Base-by-base conservation (phyloP, 768 basidiomycete species). In the Scleroderma bovista region DNA sequence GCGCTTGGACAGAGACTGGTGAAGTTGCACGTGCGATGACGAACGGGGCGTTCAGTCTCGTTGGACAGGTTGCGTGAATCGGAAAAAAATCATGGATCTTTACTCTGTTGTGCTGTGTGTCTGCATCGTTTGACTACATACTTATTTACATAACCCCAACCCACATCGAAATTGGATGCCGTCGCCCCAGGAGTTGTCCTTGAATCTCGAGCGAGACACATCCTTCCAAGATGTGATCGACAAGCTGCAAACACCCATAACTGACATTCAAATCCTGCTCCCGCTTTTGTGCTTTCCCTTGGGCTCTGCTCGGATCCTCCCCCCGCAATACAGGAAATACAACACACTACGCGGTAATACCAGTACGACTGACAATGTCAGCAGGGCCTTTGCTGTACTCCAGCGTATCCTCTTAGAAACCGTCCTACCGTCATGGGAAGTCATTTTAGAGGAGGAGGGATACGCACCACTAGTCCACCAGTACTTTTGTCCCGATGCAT, bases 401-500 rank as follows among this genome's bases (percentile, higher is more conserved):
- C 92, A 95, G 59, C 71, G 73, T 43, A 72, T 70, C 10, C 64
- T 94, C 12, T 59, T 94, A 23, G 77, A 78, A 53, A 72, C 81
- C 52, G 71, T 90, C 44, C 62, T 81, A 3, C 88, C 88, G 1
- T 76, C 78, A 31, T 95, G 91, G 89, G 76, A 80, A 34, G 57
- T 69, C 1, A 51, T 62, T 3, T 70, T 93, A 36, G 63, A 67
- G n/a, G 75, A 83, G 50, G 66, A 79, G 32, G 63, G 75, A 20
- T 67, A 71, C 11, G 65, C 65, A 12, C 46, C 63, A 2, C 64
- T 91, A 16, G 56, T 81, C 1, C 75, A 82, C 36, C 81, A 84
- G 52, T 91, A 83, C 64, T 92, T 93, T 60, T 82, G 80, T 58
- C 90, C 90, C 6, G 78, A 82, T 58, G 59, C 68, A 19, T 79